These are phyloP conservation scores for Lactifluus piperatus DNA, from an alignment of 768 basidiomycete genomes.

Conservation along the genomic window DNA sequence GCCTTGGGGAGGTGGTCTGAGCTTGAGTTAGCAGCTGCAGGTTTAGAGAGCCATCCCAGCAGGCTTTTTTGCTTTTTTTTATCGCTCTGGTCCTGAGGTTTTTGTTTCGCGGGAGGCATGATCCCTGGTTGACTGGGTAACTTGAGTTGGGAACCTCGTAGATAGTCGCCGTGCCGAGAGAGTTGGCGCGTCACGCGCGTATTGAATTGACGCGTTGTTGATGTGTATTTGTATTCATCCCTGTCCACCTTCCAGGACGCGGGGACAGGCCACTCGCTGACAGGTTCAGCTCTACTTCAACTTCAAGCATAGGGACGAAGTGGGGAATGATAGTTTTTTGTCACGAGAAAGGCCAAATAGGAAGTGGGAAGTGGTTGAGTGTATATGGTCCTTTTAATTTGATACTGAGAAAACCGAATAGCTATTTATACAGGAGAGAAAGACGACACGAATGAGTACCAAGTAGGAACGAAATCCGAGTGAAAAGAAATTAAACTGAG, in stretches of 20 bases:
- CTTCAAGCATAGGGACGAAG: no score
- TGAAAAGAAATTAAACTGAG: not conserved
- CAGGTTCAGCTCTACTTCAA: not conserved
- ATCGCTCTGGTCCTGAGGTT: constrained; percentile 13
- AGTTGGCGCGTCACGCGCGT: not conserved
- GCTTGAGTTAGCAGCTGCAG: constrained; percentile 10
- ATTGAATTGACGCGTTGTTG: constrained; percentile 18
- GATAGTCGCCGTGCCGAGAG: not conserved
- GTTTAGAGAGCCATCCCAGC: constrained; percentile 51
- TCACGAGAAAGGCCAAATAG: no score
- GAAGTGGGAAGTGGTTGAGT: no score
- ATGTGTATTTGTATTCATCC: not conserved
- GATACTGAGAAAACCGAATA: no score
- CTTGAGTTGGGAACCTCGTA: not conserved
- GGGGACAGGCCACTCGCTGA: not conserved
- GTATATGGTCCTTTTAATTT: no score
- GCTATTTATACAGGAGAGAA: no score
- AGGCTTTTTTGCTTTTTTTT: constrained; percentile 64
- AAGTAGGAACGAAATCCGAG: not conserved
- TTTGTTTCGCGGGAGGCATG: constrained; percentile 12
- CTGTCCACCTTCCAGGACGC: not conserved
- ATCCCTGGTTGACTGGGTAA: not conserved
- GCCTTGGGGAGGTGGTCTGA: not conserved
- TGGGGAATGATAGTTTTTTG: no score
- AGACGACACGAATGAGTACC: no score